Evolutionary conservation across 2,329 filamentous ascomycete genomes (phyloP).

Genomic region (Beauveria rudraprayagi): DNA sequence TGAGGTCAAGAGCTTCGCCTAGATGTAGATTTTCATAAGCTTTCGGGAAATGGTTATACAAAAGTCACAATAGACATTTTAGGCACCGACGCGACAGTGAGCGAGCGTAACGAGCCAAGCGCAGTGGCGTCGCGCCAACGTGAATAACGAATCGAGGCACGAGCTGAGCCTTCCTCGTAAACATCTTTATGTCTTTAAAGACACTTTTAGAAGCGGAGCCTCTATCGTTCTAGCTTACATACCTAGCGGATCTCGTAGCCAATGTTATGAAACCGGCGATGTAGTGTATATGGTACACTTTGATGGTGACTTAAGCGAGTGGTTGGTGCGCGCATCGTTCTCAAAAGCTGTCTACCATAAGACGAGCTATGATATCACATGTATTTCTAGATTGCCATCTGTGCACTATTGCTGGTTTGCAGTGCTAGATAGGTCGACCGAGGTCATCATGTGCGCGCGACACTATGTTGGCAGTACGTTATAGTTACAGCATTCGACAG

Average conservation of each 20-base stretch:
- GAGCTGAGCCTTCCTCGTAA: too few relatives aligned
- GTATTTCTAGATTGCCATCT: not conserved
- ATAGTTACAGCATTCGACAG: not conserved
- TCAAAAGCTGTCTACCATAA: not conserved
- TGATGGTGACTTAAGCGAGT: not conserved
- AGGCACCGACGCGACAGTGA: too few relatives aligned
- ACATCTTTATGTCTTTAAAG: too few relatives aligned
- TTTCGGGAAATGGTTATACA: not conserved
- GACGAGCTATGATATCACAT: too few relatives aligned
- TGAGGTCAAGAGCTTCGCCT: slow-evolving; percentile 61
- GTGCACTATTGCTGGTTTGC: not conserved
- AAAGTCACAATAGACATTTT: not conserved
- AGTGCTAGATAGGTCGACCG: not conserved
- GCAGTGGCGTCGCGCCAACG: too few relatives aligned
- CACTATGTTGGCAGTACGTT: not conserved
- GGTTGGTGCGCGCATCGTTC: not conserved
- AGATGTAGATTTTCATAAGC: slow-evolving; percentile 1
- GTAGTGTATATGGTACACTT: not conserved
- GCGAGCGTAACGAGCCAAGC: too few relatives aligned
- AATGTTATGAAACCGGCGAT: too few relatives aligned
- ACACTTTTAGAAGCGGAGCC: too few relatives aligned
- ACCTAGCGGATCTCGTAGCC: too few relatives aligned
- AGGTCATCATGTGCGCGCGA: not conserved
- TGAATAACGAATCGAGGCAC: too few relatives aligned
- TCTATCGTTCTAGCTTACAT: too few relatives aligned